A percentile compares a stretch with the other conserved stretches of the same genome.
Evolutionary conservation across 345 rosid species (phyloP).

Genomic region (Corymbia maculata): DNA sequence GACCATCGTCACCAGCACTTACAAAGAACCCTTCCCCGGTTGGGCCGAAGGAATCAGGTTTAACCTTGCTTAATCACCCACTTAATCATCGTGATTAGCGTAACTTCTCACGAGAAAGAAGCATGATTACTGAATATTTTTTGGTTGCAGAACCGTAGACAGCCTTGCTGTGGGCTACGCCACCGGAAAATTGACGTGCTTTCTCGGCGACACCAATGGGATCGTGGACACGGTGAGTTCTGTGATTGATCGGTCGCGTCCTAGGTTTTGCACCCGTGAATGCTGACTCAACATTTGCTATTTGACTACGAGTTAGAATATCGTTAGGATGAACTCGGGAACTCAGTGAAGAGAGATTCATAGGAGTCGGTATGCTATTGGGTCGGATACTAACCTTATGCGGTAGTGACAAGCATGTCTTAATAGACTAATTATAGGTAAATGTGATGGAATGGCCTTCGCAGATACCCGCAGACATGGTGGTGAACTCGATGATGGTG

Average conservation of each 20-base stretch:
- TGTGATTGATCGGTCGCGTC: neutral
- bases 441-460: neutral
- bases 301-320: neutral
- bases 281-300: neutral
- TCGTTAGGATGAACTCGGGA: neutral
- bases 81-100: neutral
- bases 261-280: neutral
- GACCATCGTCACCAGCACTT: constrained; percentile 57
- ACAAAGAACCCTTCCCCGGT: constrained; percentile 62
- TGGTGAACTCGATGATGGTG: constrained; percentile 30
- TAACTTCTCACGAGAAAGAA: neutral
- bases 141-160: constrained; percentile 50
- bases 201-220: constrained; percentile 46
- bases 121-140: neutral
- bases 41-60: constrained; percentile 78
- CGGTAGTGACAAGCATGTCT: neutral
- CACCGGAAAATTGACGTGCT: constrained; percentile 69
- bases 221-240: constrained; percentile 55
- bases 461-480: constrained; percentile 35
- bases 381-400: neutral
- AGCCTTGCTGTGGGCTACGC: constrained; percentile 60
- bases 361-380: neutral
- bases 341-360: neutral
- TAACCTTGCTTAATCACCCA: neutral
- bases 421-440: neutral